Evolutionary conservation across 768 basidiomycete species (phyloP), one percentile per base, ranked within the genome.

Genomic region (Termitomyces titanicus): DNA sequence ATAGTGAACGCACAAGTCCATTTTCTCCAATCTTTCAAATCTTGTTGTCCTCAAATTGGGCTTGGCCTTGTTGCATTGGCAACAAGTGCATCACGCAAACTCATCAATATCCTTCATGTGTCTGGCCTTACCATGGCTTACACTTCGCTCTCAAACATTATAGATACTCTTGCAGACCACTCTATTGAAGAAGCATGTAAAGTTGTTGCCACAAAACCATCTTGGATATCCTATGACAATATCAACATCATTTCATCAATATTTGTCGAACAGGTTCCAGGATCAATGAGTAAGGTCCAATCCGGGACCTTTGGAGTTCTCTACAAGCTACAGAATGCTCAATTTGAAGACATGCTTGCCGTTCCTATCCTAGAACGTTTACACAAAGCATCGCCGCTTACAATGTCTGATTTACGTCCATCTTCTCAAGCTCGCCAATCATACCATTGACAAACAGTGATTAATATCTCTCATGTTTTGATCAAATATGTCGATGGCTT

Each of bases 221-320:
- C 33, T 34, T 34, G 4, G 8, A 35, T 35, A 15, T 24, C 25
- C 10, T 59, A 59, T 31, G 49, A 59, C 46, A 56, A 56, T 13
- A 24, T 53, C n/a, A 53, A 53, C 25, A 35, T 53, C 15, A 22
- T 17, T 0, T 64, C 60, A 1, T 72, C 72, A 1, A 72, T 67
- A 13, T 64, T 60, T 39, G 60, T 72, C n/a, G 70, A 74, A 54
- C 69, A 74, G 53, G 46, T 55, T 0, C 56, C 59, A 1, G 48
- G 55, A n/a, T 58, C 61, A 2, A 62, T 63, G 11, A 61, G 54
- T 31, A 75, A 73, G 54, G 73, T 73, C 6, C 70, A 71, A 37
- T 72, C 70, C 2, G 72, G 73, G 2, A 74, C 72, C 0, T 68
- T 72, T 46, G 29, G 62, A 5, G 42, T 53, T 13, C 27, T 53